Base-by-base conservation (phyloP, 495 filamentous ascomycete genomes). In the Cairneyella variabilis region DNA sequence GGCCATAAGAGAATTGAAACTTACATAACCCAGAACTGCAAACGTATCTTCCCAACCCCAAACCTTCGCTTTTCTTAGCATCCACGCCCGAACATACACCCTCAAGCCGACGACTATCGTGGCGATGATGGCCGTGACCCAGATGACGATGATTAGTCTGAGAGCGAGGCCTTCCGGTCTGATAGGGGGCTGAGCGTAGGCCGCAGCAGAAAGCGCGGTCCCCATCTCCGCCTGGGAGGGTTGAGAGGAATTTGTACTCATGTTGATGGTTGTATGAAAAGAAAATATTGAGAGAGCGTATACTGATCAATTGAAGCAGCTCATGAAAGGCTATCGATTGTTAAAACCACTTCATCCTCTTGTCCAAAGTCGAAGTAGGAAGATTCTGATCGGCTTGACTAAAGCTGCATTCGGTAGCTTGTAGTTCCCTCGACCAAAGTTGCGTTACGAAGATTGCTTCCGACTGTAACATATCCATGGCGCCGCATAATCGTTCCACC, bases 1-100 rank as follows among this genome's bases (percentile, higher is more conserved):
- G 36, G 36, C 36, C 18, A 39, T 39, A 12, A 39, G 36, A 17
- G 36, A 39, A 39, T 17, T n/a, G 36, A 39, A 39, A 39, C 36
- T 39, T 39, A 39, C 36, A 39, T 39, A 39, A 39, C 36, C 36
- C 36, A 39, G 3, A 17, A 39, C 36, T n/a, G 36, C 36, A 39
- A 39, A 39, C 36, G 36, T 39, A 39, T 39, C 36, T 39, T 39
- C 36, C 36, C 36, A 39, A 39, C 36, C 36, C 36, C 36, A 39
- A 39, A 39, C 36, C 36, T 39, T 39, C 36, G 36, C 36, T 39
- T 17, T 39, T 39, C 36, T 39, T 17, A 39, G 36, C 36, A 39
- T 39, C 36, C 36, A 39, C 36, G 36, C 36, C 18, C 36, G 36
- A 39, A 39, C 36, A 39, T 39, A 39, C 18, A 39, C 36, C 36